These are phyloP conservation scores for Epichloe aotearoae DNA, from an alignment of 2,329 filamentous ascomycete genomes.

Conservation along the genomic window DNA sequence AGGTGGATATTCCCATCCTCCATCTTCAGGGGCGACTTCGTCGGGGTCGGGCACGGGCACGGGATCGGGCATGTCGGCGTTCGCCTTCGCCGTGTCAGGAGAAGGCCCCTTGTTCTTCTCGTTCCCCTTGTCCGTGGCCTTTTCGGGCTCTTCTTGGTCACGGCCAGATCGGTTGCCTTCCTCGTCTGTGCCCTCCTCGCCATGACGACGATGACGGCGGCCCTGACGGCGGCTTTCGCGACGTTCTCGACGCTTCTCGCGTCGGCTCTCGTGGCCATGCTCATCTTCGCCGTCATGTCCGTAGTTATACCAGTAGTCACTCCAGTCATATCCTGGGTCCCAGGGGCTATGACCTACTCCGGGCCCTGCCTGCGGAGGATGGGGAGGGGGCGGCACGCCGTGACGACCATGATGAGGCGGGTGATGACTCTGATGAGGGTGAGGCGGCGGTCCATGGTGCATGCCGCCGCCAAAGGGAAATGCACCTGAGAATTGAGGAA, in stretches of 20 bases:
- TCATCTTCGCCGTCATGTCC: conserved; percentile 10
- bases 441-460: conserved; percentile 4
- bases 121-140: conserved; percentile 17
- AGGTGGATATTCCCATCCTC: conserved; percentile 12
- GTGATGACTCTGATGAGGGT: neutral
- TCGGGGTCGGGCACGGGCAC: conserved; percentile 15
- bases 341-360: neutral
- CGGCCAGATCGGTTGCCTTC: neutral
- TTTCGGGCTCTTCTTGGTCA: conserved; percentile 10
- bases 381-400: neutral
- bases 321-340: conserved; percentile 12
- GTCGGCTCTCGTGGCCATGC: conserved; percentile 13
- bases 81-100: conserved; percentile 17
- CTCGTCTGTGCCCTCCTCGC: conserved; percentile 9
- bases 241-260: neutral
- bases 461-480: conserved; percentile 20
- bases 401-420: conserved; percentile 6
- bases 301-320: conserved; percentile 10
- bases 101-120: conserved; percentile 22
- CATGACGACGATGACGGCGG: conserved; percentile 8
- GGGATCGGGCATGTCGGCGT: conserved; percentile 9
- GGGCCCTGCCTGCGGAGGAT: too few species aligned
- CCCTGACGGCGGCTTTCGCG: conserved; percentile 1
- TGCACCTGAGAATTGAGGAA: conserved; percentile 15
- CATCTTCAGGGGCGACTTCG: conserved; percentile 19